Evolutionary conservation across 768 basidiomycete genomes (phyloP).

Genomic region (Daedaleopsis sinensis): DNA sequence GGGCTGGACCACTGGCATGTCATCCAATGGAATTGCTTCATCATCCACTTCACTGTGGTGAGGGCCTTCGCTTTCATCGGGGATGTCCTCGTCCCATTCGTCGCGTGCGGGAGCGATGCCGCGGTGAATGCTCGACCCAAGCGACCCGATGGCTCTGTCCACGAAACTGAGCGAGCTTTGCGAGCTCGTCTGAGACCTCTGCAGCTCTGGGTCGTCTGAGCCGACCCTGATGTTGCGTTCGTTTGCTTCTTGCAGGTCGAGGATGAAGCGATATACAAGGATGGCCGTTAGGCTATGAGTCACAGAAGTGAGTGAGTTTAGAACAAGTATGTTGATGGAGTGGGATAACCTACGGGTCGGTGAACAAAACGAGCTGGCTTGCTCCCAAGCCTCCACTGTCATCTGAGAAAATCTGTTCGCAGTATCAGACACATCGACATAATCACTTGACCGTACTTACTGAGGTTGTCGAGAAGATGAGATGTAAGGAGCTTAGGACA

Average conservation of each 20-base stretch:
- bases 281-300: constrained; percentile 1
- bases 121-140: background rate
- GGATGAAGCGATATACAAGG: background rate
- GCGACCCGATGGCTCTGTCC: background rate
- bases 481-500: background rate
- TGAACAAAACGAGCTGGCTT: background rate
- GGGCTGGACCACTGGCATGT: too few species aligned
- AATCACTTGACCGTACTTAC: background rate
- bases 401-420: too few species aligned
- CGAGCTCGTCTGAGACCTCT: background rate
- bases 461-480: background rate
- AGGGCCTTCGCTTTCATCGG: too few species aligned
- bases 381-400: background rate
- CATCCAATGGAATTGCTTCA: too few species aligned
- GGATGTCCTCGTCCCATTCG: background rate
- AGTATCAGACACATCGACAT: background rate
- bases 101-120: background rate
- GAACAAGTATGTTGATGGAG: background rate
- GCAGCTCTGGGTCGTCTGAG: constrained; percentile 5
- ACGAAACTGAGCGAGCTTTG: background rate
- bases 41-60: too few species aligned
- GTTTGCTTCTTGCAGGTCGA: constrained; percentile 2
- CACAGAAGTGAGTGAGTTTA: background rate
- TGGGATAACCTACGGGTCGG: background rate
- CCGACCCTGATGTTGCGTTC: constrained; percentile 4